These are phyloP conservation scores for Fraxinus ornus DNA, from an alignment of 305 asterid genomes.

Conservation along the genomic window DNA sequence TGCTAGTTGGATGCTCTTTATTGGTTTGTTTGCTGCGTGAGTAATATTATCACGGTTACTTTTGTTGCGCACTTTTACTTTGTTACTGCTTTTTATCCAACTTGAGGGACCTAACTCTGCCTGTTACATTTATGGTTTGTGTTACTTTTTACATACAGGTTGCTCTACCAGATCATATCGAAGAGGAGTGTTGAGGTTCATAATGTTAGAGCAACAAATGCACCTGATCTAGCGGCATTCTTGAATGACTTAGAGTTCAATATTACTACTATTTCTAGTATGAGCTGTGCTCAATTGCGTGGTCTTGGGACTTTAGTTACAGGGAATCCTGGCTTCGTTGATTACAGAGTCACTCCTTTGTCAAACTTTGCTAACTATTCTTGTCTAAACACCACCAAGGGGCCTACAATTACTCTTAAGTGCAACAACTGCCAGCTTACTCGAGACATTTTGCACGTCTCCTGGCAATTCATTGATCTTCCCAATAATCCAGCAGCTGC, in stretches of 20 bases:
- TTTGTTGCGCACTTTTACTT: not conserved
- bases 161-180: conserved; percentile 86
- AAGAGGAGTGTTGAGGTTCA: conserved; percentile 87
- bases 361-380: conserved; percentile 77
- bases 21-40: conserved; percentile 89
- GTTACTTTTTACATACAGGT: conserved; percentile 39
- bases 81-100: not conserved
- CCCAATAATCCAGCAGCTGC: conserved; percentile 88
- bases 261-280: conserved; percentile 79
- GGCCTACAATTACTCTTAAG: conserved; percentile 67
- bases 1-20: conserved; percentile 86
- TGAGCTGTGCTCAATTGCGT: conserved; percentile 87
- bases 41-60: conserved; percentile 26
- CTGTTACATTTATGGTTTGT: not conserved
- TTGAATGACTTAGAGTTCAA: conserved; percentile 77
- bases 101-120: not conserved
- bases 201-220: conserved; percentile 76
- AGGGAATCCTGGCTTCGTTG: conserved; percentile 66
- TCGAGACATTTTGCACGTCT: conserved; percentile 54
- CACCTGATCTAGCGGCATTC: conserved; percentile 75
- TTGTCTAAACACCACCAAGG: conserved; percentile 74
- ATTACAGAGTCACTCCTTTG: conserved; percentile 59
- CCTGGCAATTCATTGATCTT: conserved; percentile 92
- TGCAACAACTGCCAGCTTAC: conserved; percentile 67
- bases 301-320: conserved; percentile 69